Evolutionary conservation across 768 basidiomycete genomes (phyloP), one percentile per base, ranked within the genome.

Genomic region (Strobilomyces confusus): DNA sequence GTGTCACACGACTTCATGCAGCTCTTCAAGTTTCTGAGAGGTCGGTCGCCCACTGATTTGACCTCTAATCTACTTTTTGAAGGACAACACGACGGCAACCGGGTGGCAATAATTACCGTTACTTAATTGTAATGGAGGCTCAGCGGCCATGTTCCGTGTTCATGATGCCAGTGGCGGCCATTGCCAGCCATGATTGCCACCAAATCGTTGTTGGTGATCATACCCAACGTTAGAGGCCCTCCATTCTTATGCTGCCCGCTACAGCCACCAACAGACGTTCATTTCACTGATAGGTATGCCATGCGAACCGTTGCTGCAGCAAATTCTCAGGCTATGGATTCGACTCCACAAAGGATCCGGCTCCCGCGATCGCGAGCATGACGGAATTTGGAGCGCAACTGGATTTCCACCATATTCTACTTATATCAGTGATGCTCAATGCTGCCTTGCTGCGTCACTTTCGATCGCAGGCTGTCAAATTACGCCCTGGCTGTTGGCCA

Each of bases 51-150:
- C 7, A 20, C n/a, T 19, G 12, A 22, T 20, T 43, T 9, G 4
- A 22, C 34, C 12, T 44, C n/a, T 19, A 22, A 49, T 43, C 34
- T 20, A 2, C 34, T 46, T 15, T 49, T 48, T 52, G 22, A 61
- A 47, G 49, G 22, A 37, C 23, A n/a, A 44, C 23, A 25, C 36
- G 34, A 33, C 54, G 49, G 42, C 30, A 30, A 6, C 17, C 49
- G 17, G 47, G 58, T 56, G 53, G 52, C 36, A 55, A 22, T 15
- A 45, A 36, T 20, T 15, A 30, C 30, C 32, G n/a, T 19, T n/a
- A n/a, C n/a, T n/a, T 13, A 23, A 30, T 45, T 30, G 17, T 29
- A n/a, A 30, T 42, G 26, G 23, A 33, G 19, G 57, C 51, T 57
- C 49, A 60, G 41, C 26, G 20, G 29, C 44, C 32, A 30, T 45